These are phyloP conservation scores for Lichtheimia ornata DNA, from an alignment of 371 early-diverging fungal species.

Conservation along the genomic window DNA sequence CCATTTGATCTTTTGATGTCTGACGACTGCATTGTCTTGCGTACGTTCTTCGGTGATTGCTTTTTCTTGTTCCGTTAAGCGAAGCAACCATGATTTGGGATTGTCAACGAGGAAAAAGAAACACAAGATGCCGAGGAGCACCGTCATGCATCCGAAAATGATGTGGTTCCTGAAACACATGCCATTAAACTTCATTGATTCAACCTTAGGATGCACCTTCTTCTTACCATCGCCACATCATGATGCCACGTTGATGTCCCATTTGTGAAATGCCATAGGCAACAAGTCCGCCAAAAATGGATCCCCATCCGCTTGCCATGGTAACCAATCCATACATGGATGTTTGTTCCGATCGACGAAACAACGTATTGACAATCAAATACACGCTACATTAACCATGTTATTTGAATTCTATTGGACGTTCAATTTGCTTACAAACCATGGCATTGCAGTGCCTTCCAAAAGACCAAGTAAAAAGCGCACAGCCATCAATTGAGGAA, in stretches of 20 bases:
- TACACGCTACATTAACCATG: constrained; percentile 10
- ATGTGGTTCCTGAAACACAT: constrained; percentile 13
- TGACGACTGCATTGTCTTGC: constrained; percentile 18
- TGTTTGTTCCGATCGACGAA: constrained; percentile 10
- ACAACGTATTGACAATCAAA: constrained; percentile 24
- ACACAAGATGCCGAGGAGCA: constrained; percentile 13
- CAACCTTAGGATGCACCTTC: background rate
- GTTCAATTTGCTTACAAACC: background rate
- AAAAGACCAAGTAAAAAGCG: constrained; percentile 29
- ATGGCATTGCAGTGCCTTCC: constrained; percentile 27
- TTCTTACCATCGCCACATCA: constrained; percentile 22
- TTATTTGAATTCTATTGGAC: background rate
- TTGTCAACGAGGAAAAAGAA: constrained; percentile 24
- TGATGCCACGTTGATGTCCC: constrained; percentile 11
- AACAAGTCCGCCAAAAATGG: constrained; percentile 24
- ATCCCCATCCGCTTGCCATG: constrained; percentile 24
- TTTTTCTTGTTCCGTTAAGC: constrained; percentile 17
- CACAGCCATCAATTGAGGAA: constrained; percentile 25
- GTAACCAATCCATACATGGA: constrained; percentile 20
- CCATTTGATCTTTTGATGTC: constrained; percentile 15
- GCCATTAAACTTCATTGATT: background rate
- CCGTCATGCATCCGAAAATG: constrained; percentile 20
- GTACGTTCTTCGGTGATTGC: constrained; percentile 14
- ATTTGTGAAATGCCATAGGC: constrained; percentile 13
- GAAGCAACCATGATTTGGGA: constrained; percentile 9